These are phyloP conservation scores for Asterella californica DNA, from an alignment of 225 moss, liverwort and hornwort genomes.

Conservation along the genomic window DNA sequence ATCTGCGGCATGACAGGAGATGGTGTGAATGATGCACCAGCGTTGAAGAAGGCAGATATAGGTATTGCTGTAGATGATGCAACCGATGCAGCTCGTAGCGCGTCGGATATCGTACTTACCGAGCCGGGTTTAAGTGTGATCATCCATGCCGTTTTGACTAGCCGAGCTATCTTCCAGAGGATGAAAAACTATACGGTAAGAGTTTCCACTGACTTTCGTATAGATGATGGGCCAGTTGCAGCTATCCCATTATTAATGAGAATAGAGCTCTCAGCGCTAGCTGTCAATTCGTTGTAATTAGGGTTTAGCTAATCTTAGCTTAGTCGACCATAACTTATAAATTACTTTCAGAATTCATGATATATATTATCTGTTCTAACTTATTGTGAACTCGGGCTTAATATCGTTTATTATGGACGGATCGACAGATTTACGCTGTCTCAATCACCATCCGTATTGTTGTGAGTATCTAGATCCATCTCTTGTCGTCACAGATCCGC, in stretches of 20 bases:
- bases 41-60: conserved; percentile 37
- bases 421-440: conserved; percentile 24
- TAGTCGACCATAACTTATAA: not conserved
- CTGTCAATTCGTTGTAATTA: not conserved
- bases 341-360: not conserved
- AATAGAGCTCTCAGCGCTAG: no score
- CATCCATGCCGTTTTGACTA: conserved; percentile 35
- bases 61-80: conserved; percentile 38
- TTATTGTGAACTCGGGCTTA: not conserved
- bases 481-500: no score
- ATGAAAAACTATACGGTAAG: conserved; percentile 43
- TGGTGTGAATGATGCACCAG: conserved; percentile 37
- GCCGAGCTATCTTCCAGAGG: conserved; percentile 36
- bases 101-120: conserved; percentile 35
- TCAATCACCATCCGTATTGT: conserved; percentile 69
- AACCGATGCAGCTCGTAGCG: conserved; percentile 34
- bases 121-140: conserved; percentile 42
- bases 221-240: no score
- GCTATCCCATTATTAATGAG: no score
- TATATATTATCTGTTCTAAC: no score
- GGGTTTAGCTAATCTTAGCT: no score
- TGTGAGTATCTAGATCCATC: conserved; percentile 15
- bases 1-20: conserved; percentile 41
- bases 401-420: not conserved
- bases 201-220: no score